These are phyloP conservation scores for Candida succiphila DNA, from an alignment of 805 yeast genomes.

Conservation along the genomic window DNA sequence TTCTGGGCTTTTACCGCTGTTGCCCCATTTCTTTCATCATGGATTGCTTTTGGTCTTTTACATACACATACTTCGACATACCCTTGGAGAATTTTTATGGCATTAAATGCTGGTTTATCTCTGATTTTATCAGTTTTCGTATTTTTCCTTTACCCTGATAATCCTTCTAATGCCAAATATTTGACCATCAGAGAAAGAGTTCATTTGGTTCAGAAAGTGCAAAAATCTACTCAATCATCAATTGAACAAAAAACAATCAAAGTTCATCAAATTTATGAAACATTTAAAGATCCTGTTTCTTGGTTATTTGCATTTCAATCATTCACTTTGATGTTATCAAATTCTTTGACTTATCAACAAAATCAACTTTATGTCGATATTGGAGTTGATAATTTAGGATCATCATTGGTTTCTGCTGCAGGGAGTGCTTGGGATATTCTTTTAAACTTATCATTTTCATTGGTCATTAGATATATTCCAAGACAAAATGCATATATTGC, in stretches of 20 bases:
- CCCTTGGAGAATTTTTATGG: constrained; percentile 44
- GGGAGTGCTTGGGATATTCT: constrained; percentile 37
- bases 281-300: constrained; percentile 36
- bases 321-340: constrained; percentile 38
- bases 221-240: constrained; percentile 25
- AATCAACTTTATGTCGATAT: constrained; percentile 35
- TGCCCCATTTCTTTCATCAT: constrained; percentile 31
- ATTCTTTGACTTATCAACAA: constrained; percentile 44
- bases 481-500: constrained; percentile 26
- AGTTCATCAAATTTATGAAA: constrained; percentile 37
- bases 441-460: constrained; percentile 29
- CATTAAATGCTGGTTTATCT: constrained; percentile 48
- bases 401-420: constrained; percentile 46
- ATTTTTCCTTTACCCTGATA: constrained; percentile 39
- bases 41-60: constrained; percentile 29
- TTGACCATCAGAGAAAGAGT: constrained; percentile 39
- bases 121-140: constrained; percentile 26
- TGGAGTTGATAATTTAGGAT: constrained; percentile 29
- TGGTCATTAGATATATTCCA: constrained; percentile 21
- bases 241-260: constrained; percentile 38
- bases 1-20: constrained; percentile 44
- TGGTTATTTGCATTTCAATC: constrained; percentile 32
- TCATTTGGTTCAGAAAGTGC: constrained; percentile 35
- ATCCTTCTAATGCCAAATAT: constrained; percentile 43
- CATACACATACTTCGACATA: constrained; percentile 17